Evolutionary conservation across 1,284 basidiomycete species (phyloP).

Genomic region (Clitocybe nebularis): DNA sequence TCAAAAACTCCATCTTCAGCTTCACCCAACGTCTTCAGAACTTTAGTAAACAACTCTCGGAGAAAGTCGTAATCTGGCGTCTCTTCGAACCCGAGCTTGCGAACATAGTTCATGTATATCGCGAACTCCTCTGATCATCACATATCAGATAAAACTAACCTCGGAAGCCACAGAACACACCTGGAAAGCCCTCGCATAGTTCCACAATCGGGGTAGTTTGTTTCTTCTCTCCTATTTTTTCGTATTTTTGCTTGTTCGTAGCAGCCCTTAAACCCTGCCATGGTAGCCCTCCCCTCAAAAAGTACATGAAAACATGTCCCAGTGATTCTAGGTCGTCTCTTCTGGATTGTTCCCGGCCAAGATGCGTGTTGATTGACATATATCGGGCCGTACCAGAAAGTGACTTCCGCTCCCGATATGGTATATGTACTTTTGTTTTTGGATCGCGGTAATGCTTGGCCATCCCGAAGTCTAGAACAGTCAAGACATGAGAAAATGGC

Average conservation of each 20-base stretch:
- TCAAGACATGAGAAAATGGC: background rate
- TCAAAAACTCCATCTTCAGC: conserved; percentile 93
- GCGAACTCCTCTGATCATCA: conserved; percentile 81
- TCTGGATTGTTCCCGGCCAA: conserved; percentile 88
- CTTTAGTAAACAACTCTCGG: conserved; percentile 90
- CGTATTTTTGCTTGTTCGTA: conserved; percentile 98
- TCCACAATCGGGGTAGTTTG: conserved; percentile 92
- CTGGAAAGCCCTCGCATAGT: conserved; percentile 94
- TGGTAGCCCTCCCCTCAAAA: conserved; percentile 87
- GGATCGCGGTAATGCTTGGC: conserved; percentile 99
- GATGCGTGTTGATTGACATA: conserved; percentile 98
- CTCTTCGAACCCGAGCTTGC: conserved; percentile 94
- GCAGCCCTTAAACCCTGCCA: conserved; percentile 96
- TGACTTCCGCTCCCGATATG: conserved; percentile 98
- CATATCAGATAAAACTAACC: conserved; percentile 6
- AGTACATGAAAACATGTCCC: conserved; percentile 99
- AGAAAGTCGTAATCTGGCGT: conserved; percentile 97
- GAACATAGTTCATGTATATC: conserved; percentile 97
- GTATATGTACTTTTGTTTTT: conserved; percentile 96
- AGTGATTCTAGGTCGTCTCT: conserved; percentile 92
- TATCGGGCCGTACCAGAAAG: conserved; percentile 96
- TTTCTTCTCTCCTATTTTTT: conserved; percentile 98
- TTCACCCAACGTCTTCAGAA: conserved; percentile 86
- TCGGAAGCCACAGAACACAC: conserved; percentile 45
- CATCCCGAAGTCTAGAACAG: conserved; percentile 84